These are phyloP conservation scores for Litsea cubeba DNA, from an alignment of 164 flowering plant genomes.

Conservation along the genomic window DNA sequence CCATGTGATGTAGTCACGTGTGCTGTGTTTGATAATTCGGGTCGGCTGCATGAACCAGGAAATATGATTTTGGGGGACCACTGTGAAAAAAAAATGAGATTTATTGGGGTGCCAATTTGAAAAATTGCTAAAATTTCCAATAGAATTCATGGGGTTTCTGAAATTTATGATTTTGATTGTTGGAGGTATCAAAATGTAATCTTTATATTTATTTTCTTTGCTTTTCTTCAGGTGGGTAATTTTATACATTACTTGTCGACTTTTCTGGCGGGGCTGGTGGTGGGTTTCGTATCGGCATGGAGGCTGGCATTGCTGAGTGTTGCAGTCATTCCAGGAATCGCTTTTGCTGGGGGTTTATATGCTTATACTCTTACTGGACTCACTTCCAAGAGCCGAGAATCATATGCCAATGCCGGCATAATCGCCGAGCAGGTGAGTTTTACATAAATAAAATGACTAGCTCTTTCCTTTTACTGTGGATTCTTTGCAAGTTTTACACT, in stretches of 20 bases:
- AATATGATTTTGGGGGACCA: no score
- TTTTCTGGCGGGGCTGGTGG: slow-evolving; percentile 98
- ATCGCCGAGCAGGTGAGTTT: slow-evolving; percentile 83
- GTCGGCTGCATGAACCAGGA: no score
- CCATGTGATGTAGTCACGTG: no score
- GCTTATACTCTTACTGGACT: slow-evolving; percentile 92
- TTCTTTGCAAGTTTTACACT: no score
- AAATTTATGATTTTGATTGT: no score
- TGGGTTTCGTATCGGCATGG: slow-evolving; percentile 98
- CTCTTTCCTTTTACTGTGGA: no score
- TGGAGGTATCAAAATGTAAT: background rate
- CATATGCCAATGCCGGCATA: slow-evolving; percentile 85
- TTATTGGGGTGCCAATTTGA: no score
- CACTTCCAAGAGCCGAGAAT: slow-evolving; percentile 90
- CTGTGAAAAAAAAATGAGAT: no score
- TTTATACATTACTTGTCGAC: slow-evolving; percentile 96
- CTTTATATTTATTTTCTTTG: background rate
- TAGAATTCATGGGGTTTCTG: no score
- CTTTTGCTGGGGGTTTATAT: slow-evolving; percentile 95
- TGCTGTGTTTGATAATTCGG: no score
- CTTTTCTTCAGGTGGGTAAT: slow-evolving; percentile 70
- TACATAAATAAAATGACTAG: no score
- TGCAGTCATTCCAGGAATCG: slow-evolving; percentile 96
- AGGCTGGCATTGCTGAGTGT: slow-evolving; percentile 82
- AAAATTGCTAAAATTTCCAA: no score